These are phyloP conservation scores for Diplodia seriata DNA, from an alignment of 2,329 filamentous ascomycete species.

Conservation along the genomic window DNA sequence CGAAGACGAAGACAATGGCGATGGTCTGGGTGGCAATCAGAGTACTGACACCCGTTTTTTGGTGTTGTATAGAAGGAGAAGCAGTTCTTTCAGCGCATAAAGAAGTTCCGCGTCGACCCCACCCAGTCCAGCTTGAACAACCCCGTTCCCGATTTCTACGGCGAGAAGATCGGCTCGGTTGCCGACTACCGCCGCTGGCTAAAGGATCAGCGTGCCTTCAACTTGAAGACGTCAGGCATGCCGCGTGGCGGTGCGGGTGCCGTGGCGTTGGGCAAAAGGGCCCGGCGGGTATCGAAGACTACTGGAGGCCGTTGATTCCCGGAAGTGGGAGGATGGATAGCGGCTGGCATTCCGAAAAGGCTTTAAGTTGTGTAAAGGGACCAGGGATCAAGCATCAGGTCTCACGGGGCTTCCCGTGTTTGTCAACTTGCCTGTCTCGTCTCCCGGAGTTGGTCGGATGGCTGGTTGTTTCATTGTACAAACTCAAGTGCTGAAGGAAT, in stretches of 20 bases:
- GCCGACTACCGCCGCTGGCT: conserved; percentile 92
- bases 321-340: neutral
- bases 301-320: conserved; percentile 7
- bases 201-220: conserved; percentile 96
- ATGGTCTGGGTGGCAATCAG: neutral
- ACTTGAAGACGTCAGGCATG: conserved; percentile 68
- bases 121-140: conserved; percentile 87
- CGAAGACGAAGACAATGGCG: neutral
- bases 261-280: conserved; percentile 25
- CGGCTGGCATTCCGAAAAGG: neutral
- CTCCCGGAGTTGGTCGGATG: neutral
- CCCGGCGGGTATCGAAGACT: conserved; percentile 2
- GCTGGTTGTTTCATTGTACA: conserved; percentile 23
- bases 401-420: neutral
- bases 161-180: conserved; percentile 96
- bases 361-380: neutral
- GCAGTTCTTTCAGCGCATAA: conserved; percentile 90
- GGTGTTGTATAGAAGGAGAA: conserved; percentile 74
- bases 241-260: conserved; percentile 63
- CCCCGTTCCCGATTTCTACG: conserved; percentile 96
- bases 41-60: neutral
- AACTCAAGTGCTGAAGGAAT: neutral
- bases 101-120: conserved; percentile 90
- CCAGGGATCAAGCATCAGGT: neutral
- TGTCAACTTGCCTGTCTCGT: neutral